Conservation (phyloP, 768 basidiomycete species). For the Pulveroboletus sp. region DNA sequence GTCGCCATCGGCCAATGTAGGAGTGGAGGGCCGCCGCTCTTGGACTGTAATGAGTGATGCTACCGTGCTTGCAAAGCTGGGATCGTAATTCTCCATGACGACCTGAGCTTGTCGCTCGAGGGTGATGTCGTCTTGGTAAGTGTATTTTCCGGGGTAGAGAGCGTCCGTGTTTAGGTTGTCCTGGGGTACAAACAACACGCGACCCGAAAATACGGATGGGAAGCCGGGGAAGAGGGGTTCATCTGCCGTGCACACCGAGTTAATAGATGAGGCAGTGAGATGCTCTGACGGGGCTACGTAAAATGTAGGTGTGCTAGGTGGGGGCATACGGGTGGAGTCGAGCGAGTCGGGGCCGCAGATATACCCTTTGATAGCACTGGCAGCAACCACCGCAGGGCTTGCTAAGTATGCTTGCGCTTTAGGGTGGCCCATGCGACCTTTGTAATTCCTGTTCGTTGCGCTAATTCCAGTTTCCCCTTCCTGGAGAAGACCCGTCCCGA, state of each 20-base stretch:
- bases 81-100: conserved; percentile 99
- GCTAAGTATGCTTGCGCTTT: conserved; percentile 94
- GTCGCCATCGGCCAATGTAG: conserved; percentile 8
- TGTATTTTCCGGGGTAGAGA: conserved; percentile 98
- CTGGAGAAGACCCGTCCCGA: conserved; percentile 87
- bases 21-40: conserved; percentile 1
- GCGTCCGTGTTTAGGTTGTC: conserved; percentile 98
- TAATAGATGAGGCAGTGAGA: conserved; percentile 25
- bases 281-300: conserved; percentile 39
- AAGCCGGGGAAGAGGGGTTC: conserved; percentile 80
- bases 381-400: conserved; percentile 95
- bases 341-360: conserved; percentile 79
- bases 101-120: conserved; percentile 90
- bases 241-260: conserved; percentile 25
- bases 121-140: conserved; percentile 98
- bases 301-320: conserved; percentile 51
- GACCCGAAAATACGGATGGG: conserved; percentile 77
- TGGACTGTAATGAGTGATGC: conserved; percentile 41
- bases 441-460: conserved; percentile 98
- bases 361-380: conserved; percentile 87
- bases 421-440: conserved; percentile 96
- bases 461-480: conserved; percentile 96
- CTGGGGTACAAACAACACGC: conserved; percentile 88
- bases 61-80: conserved; percentile 71
- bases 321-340: conserved; percentile 48